A percentile compares a stretch with the other conserved stretches of the same genome.
phyloP scores from a whole-genome alignment of 2,329 filamentous ascomycete species.

The Alternaria infectoria region DNA sequence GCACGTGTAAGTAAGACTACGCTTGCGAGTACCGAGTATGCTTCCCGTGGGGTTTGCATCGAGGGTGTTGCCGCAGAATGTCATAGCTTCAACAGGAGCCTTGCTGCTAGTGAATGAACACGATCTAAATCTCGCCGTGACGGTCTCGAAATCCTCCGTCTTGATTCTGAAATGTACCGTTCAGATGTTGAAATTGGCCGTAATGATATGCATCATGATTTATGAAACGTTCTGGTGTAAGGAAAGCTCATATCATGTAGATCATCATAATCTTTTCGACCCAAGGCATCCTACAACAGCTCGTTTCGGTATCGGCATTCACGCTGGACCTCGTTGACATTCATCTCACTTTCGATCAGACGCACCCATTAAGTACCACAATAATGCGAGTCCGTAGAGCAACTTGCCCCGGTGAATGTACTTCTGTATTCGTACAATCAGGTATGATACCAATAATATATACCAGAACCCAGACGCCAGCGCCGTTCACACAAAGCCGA shows the following conservation, averaged over 20 bases:
- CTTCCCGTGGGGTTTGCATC: neutral
- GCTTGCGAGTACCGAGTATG: neutral
- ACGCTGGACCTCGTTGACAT: neutral
- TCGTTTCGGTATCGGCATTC: neutral
- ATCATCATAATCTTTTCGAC: neutral
- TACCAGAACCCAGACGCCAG: constrained; percentile 11
- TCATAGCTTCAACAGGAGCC: neutral
- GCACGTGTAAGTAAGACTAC: neutral
- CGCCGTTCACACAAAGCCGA: constrained; percentile 9
- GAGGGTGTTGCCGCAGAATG: neutral
- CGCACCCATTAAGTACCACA: neutral
- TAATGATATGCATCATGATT: neutral
- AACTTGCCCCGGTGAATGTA: neutral
- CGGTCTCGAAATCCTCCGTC: neutral
- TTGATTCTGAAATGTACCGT: neutral
- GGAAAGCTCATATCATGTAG: neutral
- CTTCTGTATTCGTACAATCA: constrained; percentile 2
- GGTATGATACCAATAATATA: neutral
- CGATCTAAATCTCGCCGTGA: neutral
- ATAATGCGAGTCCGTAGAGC: neutral
- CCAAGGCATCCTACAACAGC: neutral
- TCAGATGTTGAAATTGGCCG: neutral
- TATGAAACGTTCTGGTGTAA: neutral
- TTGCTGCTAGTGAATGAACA: neutral
- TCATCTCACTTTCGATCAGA: neutral